Evolutionary conservation across 805 yeast genomes (phyloP).

Genomic region (Gaillardinia entomophila): DNA sequence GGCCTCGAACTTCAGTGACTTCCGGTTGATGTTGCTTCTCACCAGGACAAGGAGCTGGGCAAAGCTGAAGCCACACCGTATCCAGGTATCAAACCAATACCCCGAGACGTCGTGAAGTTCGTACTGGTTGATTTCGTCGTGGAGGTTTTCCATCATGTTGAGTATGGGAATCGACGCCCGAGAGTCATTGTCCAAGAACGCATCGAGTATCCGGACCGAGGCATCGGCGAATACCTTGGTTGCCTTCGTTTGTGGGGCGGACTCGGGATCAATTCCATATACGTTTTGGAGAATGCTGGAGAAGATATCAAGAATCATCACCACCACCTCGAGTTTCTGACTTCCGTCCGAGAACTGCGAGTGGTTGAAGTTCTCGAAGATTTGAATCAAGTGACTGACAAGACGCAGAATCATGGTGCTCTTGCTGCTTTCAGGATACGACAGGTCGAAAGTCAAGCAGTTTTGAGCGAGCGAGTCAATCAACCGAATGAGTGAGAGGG

Average conservation of each 20-base stretch:
- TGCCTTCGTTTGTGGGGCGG: conserved; percentile 27
- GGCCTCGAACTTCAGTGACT: conserved; percentile 63
- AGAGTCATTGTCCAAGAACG: conserved; percentile 52
- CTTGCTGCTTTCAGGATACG: conserved; percentile 31
- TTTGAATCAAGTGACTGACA: conserved; percentile 50
- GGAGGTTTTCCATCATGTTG: conserved; percentile 42
- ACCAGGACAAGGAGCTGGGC: conserved; percentile 51
- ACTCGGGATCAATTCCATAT: conserved; percentile 46
- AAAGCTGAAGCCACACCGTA: conserved; percentile 47
- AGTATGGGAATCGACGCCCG: conserved; percentile 53
- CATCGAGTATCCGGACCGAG: conserved; percentile 43
- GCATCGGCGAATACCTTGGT: conserved; percentile 48
- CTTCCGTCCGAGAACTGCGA: conserved; percentile 58
- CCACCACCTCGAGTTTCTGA: conserved; percentile 61
- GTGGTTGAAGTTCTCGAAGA: conserved; percentile 67
- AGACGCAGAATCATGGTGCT: conserved; percentile 51
- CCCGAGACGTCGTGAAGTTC: conserved; percentile 42
- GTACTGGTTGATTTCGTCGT: conserved; percentile 27
- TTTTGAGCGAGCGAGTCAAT: conserved; percentile 48
- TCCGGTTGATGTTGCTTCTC: conserved; percentile 42
- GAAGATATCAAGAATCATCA: conserved; percentile 48
- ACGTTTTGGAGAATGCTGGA: conserved; percentile 46
- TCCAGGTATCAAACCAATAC: conserved; percentile 44
- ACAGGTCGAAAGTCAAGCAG: conserved; percentile 35
- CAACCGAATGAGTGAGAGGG: conserved; percentile 53